A percentile compares a stretch with the other conserved stretches of the same genome.
These are phyloP conservation scores for Pseudogymnoascus sp. DNA, from an alignment of 2,329 filamentous ascomycete species.

Conservation along the genomic window DNA sequence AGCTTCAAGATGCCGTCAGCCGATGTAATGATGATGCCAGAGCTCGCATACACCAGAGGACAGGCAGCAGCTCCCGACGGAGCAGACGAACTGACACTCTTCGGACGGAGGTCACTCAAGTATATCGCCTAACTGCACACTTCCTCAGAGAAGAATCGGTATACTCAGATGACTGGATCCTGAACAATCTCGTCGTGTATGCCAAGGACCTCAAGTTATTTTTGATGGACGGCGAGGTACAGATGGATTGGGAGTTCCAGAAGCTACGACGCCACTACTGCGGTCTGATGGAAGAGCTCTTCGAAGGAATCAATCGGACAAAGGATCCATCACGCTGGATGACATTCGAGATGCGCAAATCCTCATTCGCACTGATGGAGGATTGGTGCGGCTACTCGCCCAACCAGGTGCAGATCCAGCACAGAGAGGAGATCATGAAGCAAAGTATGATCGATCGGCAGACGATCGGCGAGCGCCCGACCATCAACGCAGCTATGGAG, in stretches of 20 bases:
- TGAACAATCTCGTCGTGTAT: constrained; percentile 82
- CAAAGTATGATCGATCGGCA: constrained; percentile 78
- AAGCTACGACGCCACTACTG: constrained; percentile 90
- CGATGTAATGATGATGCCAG: constrained; percentile 86
- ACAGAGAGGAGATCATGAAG: constrained; percentile 79
- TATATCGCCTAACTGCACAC: constrained; percentile 88
- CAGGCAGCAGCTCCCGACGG: constrained; percentile 71
- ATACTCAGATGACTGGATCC: constrained; percentile 80
- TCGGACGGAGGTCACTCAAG: constrained; percentile 89
- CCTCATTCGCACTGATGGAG: constrained; percentile 93
- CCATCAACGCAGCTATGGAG: constrained; percentile 82
- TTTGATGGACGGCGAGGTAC: constrained; percentile 87
- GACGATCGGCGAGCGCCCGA: constrained; percentile 63
- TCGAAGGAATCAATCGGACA: constrained; percentile 81
- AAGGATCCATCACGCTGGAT: constrained; percentile 88
- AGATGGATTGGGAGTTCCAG: constrained; percentile 91
- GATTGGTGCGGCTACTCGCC: constrained; percentile 98
- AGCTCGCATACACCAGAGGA: constrained; percentile 77
- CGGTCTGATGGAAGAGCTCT: constrained; percentile 84
- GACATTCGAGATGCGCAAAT: constrained; percentile 93
- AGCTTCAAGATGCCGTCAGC: constrained; percentile 77
- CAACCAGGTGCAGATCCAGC: constrained; percentile 74
- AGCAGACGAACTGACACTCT: constrained; percentile 80
- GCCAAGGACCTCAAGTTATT: constrained; percentile 91
- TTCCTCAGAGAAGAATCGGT: constrained; percentile 75